phyloP scores from a whole-genome alignment of 495 filamentous ascomycete species.

The Cetradonia linearis region DNA sequence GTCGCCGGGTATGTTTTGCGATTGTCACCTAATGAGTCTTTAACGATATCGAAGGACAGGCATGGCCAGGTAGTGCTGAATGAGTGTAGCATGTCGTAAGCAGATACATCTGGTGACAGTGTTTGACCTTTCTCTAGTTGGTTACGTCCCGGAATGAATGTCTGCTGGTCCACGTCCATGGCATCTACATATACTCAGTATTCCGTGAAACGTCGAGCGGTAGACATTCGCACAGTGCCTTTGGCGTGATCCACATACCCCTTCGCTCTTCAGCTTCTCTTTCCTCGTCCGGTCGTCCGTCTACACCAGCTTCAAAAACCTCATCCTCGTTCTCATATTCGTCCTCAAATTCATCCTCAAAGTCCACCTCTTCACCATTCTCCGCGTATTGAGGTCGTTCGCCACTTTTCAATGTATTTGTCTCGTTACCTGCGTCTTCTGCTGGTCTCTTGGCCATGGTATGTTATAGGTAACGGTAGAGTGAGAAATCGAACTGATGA shows the following conservation, averaged over 20 bases:
- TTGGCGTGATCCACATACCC: constrained; percentile 37
- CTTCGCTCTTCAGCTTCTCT: constrained; percentile 72
- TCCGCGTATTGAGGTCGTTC: constrained; percentile 45
- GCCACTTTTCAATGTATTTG: constrained; percentile 56
- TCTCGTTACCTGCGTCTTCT: constrained; percentile 44
- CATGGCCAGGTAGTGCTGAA: constrained; percentile 92
- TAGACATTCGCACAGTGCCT: constrained; percentile 24
- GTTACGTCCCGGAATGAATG: constrained; percentile 85
- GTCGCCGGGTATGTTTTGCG: constrained; percentile 85
- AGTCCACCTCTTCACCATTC: constrained; percentile 59
- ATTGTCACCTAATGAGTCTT: constrained; percentile 79
- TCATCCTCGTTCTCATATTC: constrained; percentile 97
- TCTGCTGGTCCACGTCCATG: constrained; percentile 87
- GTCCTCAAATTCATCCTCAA: constrained; percentile 93
- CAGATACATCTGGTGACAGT: constrained; percentile 75
- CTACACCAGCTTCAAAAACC: constrained; percentile 86
- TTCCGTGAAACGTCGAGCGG: constrained; percentile 3
- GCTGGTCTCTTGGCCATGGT: constrained; percentile 61
- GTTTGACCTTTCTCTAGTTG: constrained; percentile 82
- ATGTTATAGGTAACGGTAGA: background rate
- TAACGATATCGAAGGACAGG: constrained; percentile 86
- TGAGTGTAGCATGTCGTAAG: constrained; percentile 93
- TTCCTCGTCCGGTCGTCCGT: constrained; percentile 86
- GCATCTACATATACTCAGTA: constrained; percentile 41
- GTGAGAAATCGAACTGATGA: background rate